Evolutionary conservation across 2,329 filamentous ascomycete genomes (phyloP).

Genomic region (Diaporthe sp.): DNA sequence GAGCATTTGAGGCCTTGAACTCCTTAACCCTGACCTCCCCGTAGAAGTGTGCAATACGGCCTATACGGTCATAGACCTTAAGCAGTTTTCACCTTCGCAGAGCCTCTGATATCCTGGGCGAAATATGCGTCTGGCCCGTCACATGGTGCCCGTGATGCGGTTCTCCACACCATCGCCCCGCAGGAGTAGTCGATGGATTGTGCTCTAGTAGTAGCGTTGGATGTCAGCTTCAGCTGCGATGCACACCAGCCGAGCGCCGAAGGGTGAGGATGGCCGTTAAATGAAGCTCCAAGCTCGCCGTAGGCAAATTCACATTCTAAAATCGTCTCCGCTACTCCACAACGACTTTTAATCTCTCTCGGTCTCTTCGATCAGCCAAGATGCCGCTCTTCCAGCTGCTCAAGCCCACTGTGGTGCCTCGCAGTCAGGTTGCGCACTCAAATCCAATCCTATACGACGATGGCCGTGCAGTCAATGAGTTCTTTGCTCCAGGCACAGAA

Average conservation of each 20-base stretch:
- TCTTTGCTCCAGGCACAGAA: conserved; percentile 12
- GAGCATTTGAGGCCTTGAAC: background rate
- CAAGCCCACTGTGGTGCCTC: conserved; percentile 7
- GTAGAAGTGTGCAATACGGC: background rate
- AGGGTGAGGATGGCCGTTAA: background rate
- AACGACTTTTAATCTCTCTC: too few species aligned
- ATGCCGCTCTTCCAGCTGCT: conserved; percentile 4
- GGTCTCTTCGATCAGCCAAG: background rate
- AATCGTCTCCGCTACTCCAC: background rate
- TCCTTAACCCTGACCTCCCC: background rate
- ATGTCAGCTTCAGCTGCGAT: conserved; percentile 20
- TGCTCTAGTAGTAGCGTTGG: background rate
- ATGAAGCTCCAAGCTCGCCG: background rate
- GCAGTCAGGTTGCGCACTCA: background rate
- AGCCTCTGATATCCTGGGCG: background rate
- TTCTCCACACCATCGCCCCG: background rate
- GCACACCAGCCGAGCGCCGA: background rate
- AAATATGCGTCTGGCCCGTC: background rate
- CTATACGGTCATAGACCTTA: background rate
- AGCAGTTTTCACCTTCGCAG: background rate
- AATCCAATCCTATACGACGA: conserved; percentile 16
- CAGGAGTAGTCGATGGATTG: background rate
- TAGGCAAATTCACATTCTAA: background rate
- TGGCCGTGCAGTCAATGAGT: conserved; percentile 8
- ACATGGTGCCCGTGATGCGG: background rate